Base-by-base conservation (phyloP, 208 protist species). In the Wallacemonas sp. region DNA sequence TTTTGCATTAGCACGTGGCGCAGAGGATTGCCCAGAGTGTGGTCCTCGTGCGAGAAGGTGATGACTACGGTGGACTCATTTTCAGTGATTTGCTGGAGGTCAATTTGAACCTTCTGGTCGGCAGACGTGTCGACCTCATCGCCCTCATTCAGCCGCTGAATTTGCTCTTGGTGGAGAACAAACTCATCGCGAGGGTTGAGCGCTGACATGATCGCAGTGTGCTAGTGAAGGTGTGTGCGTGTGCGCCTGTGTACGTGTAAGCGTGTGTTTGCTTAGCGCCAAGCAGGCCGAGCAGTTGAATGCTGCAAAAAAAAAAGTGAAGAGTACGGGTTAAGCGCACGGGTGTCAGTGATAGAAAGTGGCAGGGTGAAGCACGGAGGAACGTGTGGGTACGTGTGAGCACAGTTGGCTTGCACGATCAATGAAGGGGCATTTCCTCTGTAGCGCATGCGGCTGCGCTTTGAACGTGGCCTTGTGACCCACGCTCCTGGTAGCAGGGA, bases 1-100 rank as follows among this genome's bases (percentile, higher is more conserved):
- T 97, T 94, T 66, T 97, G 88, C 91, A 97, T 97, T 9, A 98
- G 71, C 9, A 97, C 89, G 63, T 98, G 86, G 3, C 94, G 87
- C 15, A 98, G 69, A 27, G 92, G 76, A 66, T 98, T 98, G 57
- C 94, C 94, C 17, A 98, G 65, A 1, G 94, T 98, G 76, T 98
- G 90, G 58, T 93, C 91, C 66, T 98, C 92, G 65, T 97, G 83
- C 19, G 85, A 93, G 53, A 95, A 96, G 8, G 83, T 82, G 24
- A 97, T 68, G 34, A 89, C 88, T 15, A 81, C 85, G 13, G 85
- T 79, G 12, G 88, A 93, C 44, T 89, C 85, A 15, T 72, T 72
- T 33, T 93, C 87, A 15, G 79, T 83, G 41, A 94, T 78, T 52
- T 79, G 86, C 73, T 94, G 85, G 29, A 96, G 55, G 42, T 96